Evolutionary conservation across 2,329 filamentous ascomycete species (phyloP).

Genomic region (Remersonia thermophila): DNA sequence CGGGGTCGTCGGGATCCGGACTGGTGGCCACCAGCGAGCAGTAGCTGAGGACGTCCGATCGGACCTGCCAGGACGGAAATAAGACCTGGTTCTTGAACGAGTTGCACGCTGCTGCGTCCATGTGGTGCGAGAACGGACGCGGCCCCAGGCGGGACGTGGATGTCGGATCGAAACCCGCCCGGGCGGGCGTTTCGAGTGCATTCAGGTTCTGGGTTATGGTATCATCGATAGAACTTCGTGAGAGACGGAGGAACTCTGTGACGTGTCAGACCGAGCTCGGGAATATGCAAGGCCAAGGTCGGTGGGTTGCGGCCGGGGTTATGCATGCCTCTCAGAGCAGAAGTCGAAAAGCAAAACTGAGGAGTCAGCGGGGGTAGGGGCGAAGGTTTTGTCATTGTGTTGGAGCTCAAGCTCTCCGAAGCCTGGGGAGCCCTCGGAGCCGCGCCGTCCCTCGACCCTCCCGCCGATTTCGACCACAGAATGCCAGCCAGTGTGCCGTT

Average conservation of each 20-base stretch:
- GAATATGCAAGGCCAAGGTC: neutral
- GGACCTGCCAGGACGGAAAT: constrained; percentile 77
- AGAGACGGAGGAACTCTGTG: constrained; percentile 80
- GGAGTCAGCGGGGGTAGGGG: constrained; percentile 46
- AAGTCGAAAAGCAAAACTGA: constrained; percentile 67
- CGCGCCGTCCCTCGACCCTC: constrained; percentile 23
- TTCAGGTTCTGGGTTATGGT: constrained; percentile 90
- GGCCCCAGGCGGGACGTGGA: constrained; percentile 56
- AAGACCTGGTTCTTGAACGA: constrained; percentile 65
- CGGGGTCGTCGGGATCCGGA: constrained; percentile 78
- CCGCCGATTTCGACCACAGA: constrained; percentile 34
- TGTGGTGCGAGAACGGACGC: constrained; percentile 36
- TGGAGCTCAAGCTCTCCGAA: constrained; percentile 14
- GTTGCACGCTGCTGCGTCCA: constrained; percentile 52
- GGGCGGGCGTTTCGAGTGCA: constrained; percentile 66
- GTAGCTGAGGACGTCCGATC: constrained; percentile 76
- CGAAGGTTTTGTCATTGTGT: constrained; percentile 36
- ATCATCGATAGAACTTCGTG: constrained; percentile 77
- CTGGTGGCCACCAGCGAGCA: constrained; percentile 79
- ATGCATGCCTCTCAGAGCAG: constrained; percentile 51
- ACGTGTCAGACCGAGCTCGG: constrained; percentile 8
- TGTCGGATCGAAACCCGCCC: constrained; percentile 61
- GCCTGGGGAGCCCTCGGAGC: constrained; percentile 13
- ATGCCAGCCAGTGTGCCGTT: constrained; percentile 34
- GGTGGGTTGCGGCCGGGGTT: constrained; percentile 1